Conservation (phyloP, 495 filamentous ascomycete species). For the Podospora conica region DNA sequence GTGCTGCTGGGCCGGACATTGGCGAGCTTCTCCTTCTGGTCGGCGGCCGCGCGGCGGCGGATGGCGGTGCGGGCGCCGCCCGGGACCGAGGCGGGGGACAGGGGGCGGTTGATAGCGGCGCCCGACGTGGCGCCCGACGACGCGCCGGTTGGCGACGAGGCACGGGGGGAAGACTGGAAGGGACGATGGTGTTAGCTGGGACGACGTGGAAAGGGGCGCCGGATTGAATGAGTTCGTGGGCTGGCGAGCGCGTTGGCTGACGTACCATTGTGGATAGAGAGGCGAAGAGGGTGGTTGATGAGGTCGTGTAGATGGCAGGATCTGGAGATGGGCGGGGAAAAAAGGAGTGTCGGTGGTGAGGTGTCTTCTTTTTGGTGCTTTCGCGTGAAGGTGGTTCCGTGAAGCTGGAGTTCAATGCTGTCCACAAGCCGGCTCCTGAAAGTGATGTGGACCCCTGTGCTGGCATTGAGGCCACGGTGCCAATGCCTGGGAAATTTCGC, state of each 20-base stretch:
- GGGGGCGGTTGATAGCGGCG: conserved; percentile 63
- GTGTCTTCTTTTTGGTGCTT: conserved; percentile 4
- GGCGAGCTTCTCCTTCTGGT: conserved; percentile 89
- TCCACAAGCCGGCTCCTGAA: conserved; percentile 20
- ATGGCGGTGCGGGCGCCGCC: conserved; percentile 93
- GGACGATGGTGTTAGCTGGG: background rate
- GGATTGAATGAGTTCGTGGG: background rate
- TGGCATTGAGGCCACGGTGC: conserved; percentile 34
- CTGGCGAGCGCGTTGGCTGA: background rate
- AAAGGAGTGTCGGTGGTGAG: background rate
- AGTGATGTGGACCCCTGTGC: conserved; percentile 23
- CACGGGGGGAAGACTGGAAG: conserved; percentile 65
- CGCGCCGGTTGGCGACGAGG: conserved; percentile 57
- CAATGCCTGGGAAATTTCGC: conserved; percentile 13
- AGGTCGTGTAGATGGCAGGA: background rate
- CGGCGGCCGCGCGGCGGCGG: conserved; percentile 86
- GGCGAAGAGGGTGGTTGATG: background rate
- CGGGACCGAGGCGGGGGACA: conserved; percentile 75
- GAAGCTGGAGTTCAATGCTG: conserved; percentile 17
- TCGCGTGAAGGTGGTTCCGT: conserved; percentile 12
- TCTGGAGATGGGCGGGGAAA: background rate
- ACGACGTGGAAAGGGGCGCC: background rate
- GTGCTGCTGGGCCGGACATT: conserved; percentile 89
- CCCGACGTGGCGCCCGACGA: conserved; percentile 47
- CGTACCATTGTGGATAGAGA: conserved; percentile 11